Base-by-base conservation (phyloP, 495 filamentous ascomycete genomes). In the Penicillium verhagenii region DNA sequence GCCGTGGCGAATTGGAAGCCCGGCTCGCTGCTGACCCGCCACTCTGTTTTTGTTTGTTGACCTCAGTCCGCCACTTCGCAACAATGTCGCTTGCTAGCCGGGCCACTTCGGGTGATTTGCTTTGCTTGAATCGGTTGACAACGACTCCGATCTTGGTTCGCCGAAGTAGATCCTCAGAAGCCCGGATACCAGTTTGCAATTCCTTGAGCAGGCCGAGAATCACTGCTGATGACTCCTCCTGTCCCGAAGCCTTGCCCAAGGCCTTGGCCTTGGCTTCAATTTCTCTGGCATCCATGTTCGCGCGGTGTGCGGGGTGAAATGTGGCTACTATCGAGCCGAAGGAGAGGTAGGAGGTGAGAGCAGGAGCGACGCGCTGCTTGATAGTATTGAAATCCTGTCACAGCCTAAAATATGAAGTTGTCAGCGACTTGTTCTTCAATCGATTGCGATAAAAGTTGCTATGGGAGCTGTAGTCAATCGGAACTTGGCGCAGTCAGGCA, bases 141-240 rank as follows among this genome's bases (percentile, higher is more conserved):
- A 89, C 81, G 60, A 96, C 86, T 57, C 94, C 94, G 44, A 96
- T 91, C 58, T 87, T 91, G 19, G 93, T 97, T n/a, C 86, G 85
- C 72, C 92, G 72, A 25, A 78, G 78, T 46, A 96, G 80, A 47
- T 96, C 90, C 72, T 98, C 95, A 13, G 89, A 91, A n/a, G 92
- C 85, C 24, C 79, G 79, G 14, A 93, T 82, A 7, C 86, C 89
- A 55, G 82, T 83, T 72, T 90, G 88, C 35, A 98, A 78, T 7
- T 86, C 82, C 59, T 87, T 85, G 31, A 98, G 75, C 28, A 97
- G 78, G 20, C 73, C 69, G 25, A 92, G 68, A 47, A 96, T 77
- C 54, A 72, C 81, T 7, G 82, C 61, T 7, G 88, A 57, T 1
- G 89, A 79, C 57, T 93, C 87, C 53, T 82, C 82, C 44, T 80